Evolutionary conservation across 306 rosid species (phyloP).

Genomic region (Sesbania bispinosa): DNA sequence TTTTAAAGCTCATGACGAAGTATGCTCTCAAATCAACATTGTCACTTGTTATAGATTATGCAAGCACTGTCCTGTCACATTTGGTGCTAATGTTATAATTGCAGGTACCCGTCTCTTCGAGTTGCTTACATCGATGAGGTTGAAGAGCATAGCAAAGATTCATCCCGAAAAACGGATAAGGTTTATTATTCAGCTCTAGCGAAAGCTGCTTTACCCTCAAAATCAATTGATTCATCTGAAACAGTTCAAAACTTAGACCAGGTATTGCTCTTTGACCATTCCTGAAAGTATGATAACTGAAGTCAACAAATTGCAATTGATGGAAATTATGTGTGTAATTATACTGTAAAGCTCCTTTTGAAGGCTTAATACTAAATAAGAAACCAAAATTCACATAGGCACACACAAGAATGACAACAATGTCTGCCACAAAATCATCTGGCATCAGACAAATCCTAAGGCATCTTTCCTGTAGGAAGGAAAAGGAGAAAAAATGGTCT

Average conservation of each 20-base stretch:
- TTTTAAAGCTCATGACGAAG: slow-evolving; percentile 85
- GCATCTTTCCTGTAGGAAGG: slow-evolving; percentile 7
- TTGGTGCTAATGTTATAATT: slow-evolving; percentile 15
- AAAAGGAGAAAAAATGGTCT: not conserved
- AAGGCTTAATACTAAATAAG: not conserved
- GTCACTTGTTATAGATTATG: slow-evolving; percentile 18
- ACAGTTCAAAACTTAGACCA: slow-evolving; percentile 75
- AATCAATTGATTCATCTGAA: slow-evolving; percentile 74
- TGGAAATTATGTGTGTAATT: not conserved
- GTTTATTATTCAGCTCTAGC: slow-evolving; percentile 86
- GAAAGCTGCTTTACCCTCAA: slow-evolving; percentile 77
- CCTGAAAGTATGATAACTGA: slow-evolving; percentile 3
- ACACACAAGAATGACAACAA: not conserved
- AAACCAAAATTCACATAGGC: not conserved
- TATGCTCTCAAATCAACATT: slow-evolving; percentile 29
- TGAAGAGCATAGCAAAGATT: slow-evolving; percentile 68
- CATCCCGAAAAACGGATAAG: slow-evolving; percentile 57
- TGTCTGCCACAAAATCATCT: slow-evolving; percentile 3
- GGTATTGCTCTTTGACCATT: slow-evolving; percentile 47
- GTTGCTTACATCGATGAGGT: slow-evolving; percentile 95
- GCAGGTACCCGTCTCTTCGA: slow-evolving; percentile 91
- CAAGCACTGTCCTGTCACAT: slow-evolving; percentile 14
- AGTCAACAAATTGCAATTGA: slow-evolving; percentile 6
- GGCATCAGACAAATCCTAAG: not conserved
- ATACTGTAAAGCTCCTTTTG: not conserved